Evolutionary conservation across 2,329 filamentous ascomycete genomes (phyloP).

Genomic region (Nemania sp.): DNA sequence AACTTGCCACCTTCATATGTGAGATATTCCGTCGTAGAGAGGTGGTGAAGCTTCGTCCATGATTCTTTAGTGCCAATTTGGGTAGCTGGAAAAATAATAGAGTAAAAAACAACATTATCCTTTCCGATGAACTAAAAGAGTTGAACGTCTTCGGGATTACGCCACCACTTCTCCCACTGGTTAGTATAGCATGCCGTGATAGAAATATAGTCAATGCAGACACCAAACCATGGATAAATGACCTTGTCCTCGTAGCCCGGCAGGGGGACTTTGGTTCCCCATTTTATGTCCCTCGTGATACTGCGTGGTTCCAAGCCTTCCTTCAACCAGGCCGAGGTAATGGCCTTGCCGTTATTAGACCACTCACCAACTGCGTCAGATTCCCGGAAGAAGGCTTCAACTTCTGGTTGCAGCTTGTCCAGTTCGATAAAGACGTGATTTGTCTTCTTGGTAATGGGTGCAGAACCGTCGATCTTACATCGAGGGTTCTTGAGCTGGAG

Average conservation of each 20-base stretch:
- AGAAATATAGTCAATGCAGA: conserved; percentile 25
- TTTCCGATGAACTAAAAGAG: conserved; percentile 27
- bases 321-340: conserved; percentile 25
- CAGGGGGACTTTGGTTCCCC: conserved; percentile 22
- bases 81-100: conserved; percentile 24
- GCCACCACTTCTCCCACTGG: conserved; percentile 28
- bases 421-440: no score
- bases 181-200: conserved; percentile 25
- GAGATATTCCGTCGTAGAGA: conserved; percentile 26
- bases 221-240: conserved; percentile 26
- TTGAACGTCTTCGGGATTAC: conserved; percentile 24
- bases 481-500: conserved; percentile 24
- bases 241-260: conserved; percentile 24
- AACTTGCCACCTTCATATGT: conserved; percentile 26
- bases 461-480: conserved; percentile 2
- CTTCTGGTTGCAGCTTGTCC: no score
- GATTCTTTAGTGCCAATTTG: conserved; percentile 22
- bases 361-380: background rate
- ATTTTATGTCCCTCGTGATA: conserved; percentile 24
- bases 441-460: no score
- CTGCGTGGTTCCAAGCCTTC: conserved; percentile 23
- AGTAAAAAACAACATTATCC: conserved; percentile 26
- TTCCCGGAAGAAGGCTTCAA: background rate
- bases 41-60: conserved; percentile 25
- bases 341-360: conserved; percentile 23